A percentile compares a stretch with the other conserved stretches of the same genome.
Evolutionary conservation across 495 filamentous ascomycete genomes (phyloP).

Genomic region (Aspergillus saccharolyticus): DNA sequence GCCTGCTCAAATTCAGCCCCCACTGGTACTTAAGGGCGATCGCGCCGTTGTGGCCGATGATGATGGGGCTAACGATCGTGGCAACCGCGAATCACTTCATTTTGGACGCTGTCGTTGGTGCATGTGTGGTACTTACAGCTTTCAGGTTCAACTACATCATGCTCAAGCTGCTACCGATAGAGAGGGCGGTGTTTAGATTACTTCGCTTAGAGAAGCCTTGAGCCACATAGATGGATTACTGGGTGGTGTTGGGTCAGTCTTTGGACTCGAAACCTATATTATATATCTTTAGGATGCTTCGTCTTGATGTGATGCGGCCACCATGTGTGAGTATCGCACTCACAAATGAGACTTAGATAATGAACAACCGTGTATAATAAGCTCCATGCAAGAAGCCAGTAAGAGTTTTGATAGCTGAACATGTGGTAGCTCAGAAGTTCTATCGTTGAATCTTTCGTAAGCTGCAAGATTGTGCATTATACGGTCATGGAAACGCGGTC

Average conservation of each 20-base stretch:
- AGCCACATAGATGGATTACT: background rate
- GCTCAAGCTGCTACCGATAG: slow-evolving; percentile 12
- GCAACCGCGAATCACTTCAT: slow-evolving; percentile 64
- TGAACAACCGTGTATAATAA: background rate
- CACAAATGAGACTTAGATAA: background rate
- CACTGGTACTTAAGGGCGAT: slow-evolving; percentile 34
- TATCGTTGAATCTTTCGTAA: too few species aligned
- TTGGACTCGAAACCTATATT: background rate
- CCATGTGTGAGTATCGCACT: background rate
- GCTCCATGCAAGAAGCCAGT: too few species aligned
- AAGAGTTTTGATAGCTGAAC: too few species aligned
- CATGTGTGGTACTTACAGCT: slow-evolving; percentile 42
- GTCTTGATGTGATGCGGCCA: background rate
- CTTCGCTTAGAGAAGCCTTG: slow-evolving; percentile 17
- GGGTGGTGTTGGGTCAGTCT: background rate
- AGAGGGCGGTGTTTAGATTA: slow-evolving; percentile 7
- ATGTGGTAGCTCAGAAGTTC: too few species aligned
- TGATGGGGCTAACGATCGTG: slow-evolving; percentile 57
- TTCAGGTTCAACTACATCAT: slow-evolving; percentile 39
- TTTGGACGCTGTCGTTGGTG: slow-evolving; percentile 52
- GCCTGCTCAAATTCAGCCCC: slow-evolving; percentile 45
- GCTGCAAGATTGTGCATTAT: too few species aligned
- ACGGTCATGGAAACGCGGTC: too few species aligned
- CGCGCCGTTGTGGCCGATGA: slow-evolving; percentile 51
- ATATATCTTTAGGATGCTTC: background rate